Evolutionary conservation across 139 green algal genomes (phyloP).

Genomic region (Tetratostichococcus sp.): DNA sequence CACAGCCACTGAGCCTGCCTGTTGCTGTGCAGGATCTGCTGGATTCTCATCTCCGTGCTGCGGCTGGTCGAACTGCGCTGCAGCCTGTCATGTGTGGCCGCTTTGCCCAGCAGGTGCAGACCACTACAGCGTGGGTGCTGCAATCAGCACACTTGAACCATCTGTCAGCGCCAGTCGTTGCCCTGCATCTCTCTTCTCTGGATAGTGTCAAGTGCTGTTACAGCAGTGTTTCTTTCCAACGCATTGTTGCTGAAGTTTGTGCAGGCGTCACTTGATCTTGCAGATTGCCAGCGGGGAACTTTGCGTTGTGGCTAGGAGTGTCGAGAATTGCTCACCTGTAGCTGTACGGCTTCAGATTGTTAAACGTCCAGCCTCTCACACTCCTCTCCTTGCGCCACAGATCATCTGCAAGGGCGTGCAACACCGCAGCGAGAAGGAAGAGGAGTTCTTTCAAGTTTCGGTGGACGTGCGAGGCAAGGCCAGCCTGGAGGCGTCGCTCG

Average conservation of each 20-base stretch:
- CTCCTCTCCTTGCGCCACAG: slow-evolving; percentile 10
- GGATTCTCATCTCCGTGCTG: slow-evolving; percentile 51
- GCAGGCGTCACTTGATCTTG: too few relatives aligned
- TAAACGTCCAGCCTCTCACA: too few relatives aligned
- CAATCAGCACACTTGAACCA: too few relatives aligned
- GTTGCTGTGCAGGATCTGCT: slow-evolving; percentile 55
- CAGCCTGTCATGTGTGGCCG: slow-evolving; percentile 66
- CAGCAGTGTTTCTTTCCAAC: too few relatives aligned
- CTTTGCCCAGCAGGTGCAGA: slow-evolving; percentile 64
- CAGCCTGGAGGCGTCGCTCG: slow-evolving; percentile 60
- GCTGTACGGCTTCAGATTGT: too few relatives aligned
- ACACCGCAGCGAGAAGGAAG: slow-evolving; percentile 61
- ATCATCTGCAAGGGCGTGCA: slow-evolving; percentile 47
- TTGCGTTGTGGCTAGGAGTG: too few relatives aligned
- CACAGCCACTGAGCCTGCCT: not conserved
- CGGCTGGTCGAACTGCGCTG: slow-evolving; percentile 47
- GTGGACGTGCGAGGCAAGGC: slow-evolving; percentile 70
- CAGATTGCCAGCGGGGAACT: too few relatives aligned
- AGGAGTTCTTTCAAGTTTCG: slow-evolving; percentile 70
- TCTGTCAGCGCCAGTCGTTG: too few relatives aligned
- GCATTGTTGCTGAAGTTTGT: not conserved
- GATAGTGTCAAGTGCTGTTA: too few relatives aligned
- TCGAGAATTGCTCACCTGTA: too few relatives aligned
- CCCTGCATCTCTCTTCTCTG: too few relatives aligned
- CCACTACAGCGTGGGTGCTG: too few relatives aligned